A percentile compares a stretch with the other conserved stretches of the same genome.
Evolutionary conservation across 768 basidiomycete genomes (phyloP).

Genomic region (Aureoboletus auriporus): DNA sequence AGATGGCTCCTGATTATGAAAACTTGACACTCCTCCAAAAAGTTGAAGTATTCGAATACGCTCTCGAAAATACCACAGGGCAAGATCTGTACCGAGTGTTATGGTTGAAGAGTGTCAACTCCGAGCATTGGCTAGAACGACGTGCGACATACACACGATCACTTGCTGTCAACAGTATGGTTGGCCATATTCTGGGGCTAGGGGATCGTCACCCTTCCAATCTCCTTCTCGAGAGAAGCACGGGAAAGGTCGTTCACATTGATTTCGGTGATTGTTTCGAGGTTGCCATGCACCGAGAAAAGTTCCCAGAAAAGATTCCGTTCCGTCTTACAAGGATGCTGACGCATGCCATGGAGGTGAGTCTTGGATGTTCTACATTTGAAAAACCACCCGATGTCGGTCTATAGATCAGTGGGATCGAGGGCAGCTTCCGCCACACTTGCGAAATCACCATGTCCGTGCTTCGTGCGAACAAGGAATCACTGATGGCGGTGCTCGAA

Average conservation of each 20-base stretch:
- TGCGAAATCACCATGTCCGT: constrained; percentile 99
- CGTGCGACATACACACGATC: constrained; percentile 95
- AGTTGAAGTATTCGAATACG: constrained; percentile 98
- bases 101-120: constrained; percentile 93
- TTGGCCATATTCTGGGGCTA: constrained; percentile 93
- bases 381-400: constrained; percentile 4
- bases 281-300: constrained; percentile 95
- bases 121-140: constrained; percentile 97
- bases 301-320: constrained; percentile 98
- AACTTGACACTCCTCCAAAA: constrained; percentile 92
- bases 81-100: constrained; percentile 96
- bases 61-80: constrained; percentile 95
- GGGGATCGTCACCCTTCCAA: constrained; percentile 99
- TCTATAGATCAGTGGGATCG: constrained; percentile 90
- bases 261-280: constrained; percentile 99
- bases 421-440: constrained; percentile 92
- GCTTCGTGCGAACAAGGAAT: constrained; percentile 94
- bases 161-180: constrained; percentile 96
- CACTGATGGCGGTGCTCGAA: constrained; percentile 97
- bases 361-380: constrained; percentile 8
- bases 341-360: constrained; percentile 97
- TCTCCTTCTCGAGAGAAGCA: constrained; percentile 83
- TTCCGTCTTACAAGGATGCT: constrained; percentile 98
- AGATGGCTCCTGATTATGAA: constrained; percentile 99
- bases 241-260: constrained; percentile 94